Evolutionary conservation across 306 rosid genomes (phyloP).

Genomic region (Pterocarpus santalinus): DNA sequence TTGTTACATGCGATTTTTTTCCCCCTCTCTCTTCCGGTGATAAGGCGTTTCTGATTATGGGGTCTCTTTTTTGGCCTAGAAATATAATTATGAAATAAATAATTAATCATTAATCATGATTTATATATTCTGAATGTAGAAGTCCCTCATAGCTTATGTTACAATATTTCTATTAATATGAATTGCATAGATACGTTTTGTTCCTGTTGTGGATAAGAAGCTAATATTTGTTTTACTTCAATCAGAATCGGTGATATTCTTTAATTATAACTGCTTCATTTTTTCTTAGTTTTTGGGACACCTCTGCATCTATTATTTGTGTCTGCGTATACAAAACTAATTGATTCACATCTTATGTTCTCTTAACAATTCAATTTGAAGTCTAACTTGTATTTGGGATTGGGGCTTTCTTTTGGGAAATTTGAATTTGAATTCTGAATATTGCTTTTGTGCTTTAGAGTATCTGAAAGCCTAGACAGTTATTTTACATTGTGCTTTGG

Average conservation of each 20-base stretch:
- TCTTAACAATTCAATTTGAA: not conserved
- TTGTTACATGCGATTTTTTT: not conserved
- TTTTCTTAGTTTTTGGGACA: not conserved
- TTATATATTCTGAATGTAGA: not conserved
- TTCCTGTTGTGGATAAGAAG: not conserved
- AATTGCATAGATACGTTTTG: not conserved
- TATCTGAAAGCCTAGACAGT: conserved; percentile 18
- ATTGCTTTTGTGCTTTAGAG: not conserved
- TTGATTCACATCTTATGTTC: not conserved
- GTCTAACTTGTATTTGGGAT: not conserved
- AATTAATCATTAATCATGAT: not conserved
- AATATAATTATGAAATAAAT: not conserved
- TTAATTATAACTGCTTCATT: not conserved
- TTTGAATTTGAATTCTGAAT: conserved; percentile 33
- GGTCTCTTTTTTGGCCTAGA: not conserved
- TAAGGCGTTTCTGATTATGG: conserved; percentile 23
- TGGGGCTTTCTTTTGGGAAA: not conserved
- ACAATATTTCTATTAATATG: not conserved
- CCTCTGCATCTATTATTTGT: not conserved
- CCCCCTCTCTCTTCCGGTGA: not conserved
- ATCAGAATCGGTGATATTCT: not conserved
- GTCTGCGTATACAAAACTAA: not conserved
- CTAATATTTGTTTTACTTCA: not conserved
- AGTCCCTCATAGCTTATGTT: not conserved
- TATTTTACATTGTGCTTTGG: conserved; percentile 21